A percentile compares a stretch with the other conserved stretches of the same genome.
Conservation (phyloP, 257 asterid species). For the Solanum arcanum region DNA sequence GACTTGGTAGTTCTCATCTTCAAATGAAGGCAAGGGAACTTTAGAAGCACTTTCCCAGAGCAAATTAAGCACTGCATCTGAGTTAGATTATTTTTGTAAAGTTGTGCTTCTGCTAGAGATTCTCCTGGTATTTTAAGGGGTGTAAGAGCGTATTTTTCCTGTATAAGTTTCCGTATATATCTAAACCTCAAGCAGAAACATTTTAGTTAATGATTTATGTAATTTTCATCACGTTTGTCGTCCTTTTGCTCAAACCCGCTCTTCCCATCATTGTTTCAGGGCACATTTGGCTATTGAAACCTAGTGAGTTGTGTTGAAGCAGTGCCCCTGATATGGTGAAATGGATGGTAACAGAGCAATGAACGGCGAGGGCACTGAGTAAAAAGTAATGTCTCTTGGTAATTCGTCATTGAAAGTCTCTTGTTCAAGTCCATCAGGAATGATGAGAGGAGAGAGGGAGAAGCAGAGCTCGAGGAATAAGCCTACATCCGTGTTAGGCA, state of each 20-base stretch:
- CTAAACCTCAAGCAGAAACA: not conserved
- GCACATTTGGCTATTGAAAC: not conserved
- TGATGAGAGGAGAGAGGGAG: not conserved
- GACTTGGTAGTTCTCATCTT: constrained; percentile 8
- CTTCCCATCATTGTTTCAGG: not conserved
- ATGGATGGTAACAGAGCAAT: not conserved
- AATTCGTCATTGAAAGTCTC: not conserved
- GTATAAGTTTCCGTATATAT: not conserved
- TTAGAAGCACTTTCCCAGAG: not conserved
- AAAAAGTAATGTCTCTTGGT: not conserved
- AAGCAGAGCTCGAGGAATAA: not conserved
- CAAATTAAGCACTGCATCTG: not conserved
- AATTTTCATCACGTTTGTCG: not conserved
- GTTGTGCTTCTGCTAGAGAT: not conserved
- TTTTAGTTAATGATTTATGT: not conserved
- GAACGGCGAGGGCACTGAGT: not conserved
- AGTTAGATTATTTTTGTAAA: too few species aligned
- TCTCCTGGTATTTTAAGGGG: not conserved
- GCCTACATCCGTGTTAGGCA: not conserved
- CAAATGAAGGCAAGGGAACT: not conserved
- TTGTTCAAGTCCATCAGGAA: not conserved
- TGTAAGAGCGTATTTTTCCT: not conserved
- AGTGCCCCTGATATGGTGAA: not conserved
- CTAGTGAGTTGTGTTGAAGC: not conserved
- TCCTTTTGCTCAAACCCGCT: not conserved